Base-by-base conservation (phyloP, 139 green algal species). In the Bryopsis sp. region DNA sequence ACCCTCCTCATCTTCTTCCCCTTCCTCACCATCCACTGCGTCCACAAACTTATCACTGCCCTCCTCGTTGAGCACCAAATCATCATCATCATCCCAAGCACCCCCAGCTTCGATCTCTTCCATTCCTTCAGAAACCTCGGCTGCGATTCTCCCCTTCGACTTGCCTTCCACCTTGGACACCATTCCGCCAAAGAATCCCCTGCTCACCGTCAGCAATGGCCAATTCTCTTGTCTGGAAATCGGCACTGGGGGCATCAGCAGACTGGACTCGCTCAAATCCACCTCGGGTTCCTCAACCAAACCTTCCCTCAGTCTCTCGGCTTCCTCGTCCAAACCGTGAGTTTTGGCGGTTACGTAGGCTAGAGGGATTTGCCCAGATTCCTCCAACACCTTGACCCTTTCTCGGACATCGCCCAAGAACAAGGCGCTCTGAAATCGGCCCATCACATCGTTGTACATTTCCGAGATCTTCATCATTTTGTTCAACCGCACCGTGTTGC, bases 381-480 rank as follows among this genome's bases (percentile, higher is more conserved):
- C 89, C 76, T 96, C 85, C 62, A 99, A 82, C 38, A 97, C 88
- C 62, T 75, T 78, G 26, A 86, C 77, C 48, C 89, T 85, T 77
- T 93, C 90, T 31, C 75, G 67, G 22, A 92, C 89, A 68, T 99
- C 88, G 1, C 95, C 94, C 35, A 98, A 78, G 87, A 97, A 99
- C 43, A 99, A 80, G 22, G 94, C 89, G 72, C 96, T 97, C 73
- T 99, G 92, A 84, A 97, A 98, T 65, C 86, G 79, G n/a, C 86
- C 85, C 87, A 97, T 95, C 19, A 94, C 78, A 68, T 99, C 95
- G 33, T 78, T 74, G 7, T 92, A 85, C 85, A 97, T 97, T 79
- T 97, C 93, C 1, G 89, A 85, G 48, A 99, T 95, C 85, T 99
- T 99, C 7, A 96, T 75, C 95, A 99, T 99, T 85, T 96, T 97